Conservation (phyloP, 2,329 filamentous ascomycete genomes). For the Eurotiales sp. region DNA sequence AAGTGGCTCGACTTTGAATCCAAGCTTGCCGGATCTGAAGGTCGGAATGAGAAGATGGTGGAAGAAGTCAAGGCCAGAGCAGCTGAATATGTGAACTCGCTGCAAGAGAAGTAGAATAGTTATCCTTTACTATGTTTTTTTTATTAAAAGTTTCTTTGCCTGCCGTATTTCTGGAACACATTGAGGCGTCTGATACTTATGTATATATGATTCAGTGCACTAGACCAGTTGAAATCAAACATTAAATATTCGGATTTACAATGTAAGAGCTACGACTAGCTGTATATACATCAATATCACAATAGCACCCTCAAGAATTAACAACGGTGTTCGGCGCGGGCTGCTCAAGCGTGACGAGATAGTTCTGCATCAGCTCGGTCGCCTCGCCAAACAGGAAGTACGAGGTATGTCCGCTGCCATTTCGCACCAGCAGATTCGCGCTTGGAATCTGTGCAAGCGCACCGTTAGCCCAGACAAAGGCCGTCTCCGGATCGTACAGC, state of each 20-base stretch:
- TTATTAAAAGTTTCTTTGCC: constrained; percentile 8
- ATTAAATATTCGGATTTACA: no score
- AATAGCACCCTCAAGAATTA: background rate
- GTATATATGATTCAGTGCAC: background rate
- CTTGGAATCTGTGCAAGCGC: constrained; percentile 32
- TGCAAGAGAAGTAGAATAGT: constrained; percentile 27
- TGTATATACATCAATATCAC: no score
- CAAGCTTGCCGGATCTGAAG: constrained; percentile 41
- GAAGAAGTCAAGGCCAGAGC: constrained; percentile 69
- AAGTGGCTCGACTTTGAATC: constrained; percentile 89
- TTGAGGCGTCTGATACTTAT: background rate
- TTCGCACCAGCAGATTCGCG: constrained; percentile 36
- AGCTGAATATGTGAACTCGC: constrained; percentile 61
- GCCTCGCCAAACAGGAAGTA: constrained; percentile 5
- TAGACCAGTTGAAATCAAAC: no score
- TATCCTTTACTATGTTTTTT: background rate
- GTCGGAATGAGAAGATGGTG: constrained; percentile 65
- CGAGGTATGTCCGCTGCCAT: constrained; percentile 23
- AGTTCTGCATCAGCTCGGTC: background rate
- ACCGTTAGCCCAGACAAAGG: constrained; percentile 35
- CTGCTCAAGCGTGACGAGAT: constrained; percentile 1
- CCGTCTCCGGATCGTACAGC: constrained; percentile 40
- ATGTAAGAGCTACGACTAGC: no score
- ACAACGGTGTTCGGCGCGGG: background rate
- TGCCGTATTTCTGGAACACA: background rate